phyloP scores from a whole-genome alignment of 805 yeast species.

The Lipomyces starkeyi region DNA sequence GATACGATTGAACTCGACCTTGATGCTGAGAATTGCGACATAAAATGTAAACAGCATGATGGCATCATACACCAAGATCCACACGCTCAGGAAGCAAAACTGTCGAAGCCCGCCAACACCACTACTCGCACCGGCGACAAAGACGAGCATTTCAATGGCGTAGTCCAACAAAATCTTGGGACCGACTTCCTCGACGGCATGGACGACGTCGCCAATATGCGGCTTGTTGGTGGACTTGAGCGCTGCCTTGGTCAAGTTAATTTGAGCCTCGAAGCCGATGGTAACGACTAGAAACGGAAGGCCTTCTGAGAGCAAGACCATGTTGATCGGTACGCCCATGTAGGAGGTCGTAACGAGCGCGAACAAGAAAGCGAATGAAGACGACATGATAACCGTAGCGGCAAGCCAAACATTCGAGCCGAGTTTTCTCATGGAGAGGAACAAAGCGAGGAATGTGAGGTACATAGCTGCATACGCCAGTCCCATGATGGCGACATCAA shows the following conservation, averaged over 20 bases:
- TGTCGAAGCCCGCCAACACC: slow-evolving; percentile 74
- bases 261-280: slow-evolving; percentile 88
- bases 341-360: slow-evolving; percentile 70
- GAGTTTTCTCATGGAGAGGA: slow-evolving; percentile 71
- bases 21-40: slow-evolving; percentile 81
- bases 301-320: slow-evolving; percentile 83
- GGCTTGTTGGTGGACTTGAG: slow-evolving; percentile 45
- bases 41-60: slow-evolving; percentile 78
- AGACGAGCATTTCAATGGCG: slow-evolving; percentile 70
- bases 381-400: slow-evolving; percentile 74
- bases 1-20: slow-evolving; percentile 85
- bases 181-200: slow-evolving; percentile 54
- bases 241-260: slow-evolving; percentile 62
- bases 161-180: slow-evolving; percentile 74
- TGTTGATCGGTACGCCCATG: slow-evolving; percentile 66
- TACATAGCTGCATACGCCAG: slow-evolving; percentile 87
- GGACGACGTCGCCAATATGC: slow-evolving; percentile 35
- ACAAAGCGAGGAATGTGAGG: slow-evolving; percentile 77
- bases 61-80: slow-evolving; percentile 73
- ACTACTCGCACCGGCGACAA: slow-evolving; percentile 61
- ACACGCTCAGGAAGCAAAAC: slow-evolving; percentile 76
- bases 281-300: slow-evolving; percentile 91
- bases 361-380: slow-evolving; percentile 80
- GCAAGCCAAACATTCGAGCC: slow-evolving; percentile 92
- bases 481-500: slow-evolving; percentile 79